Evolutionary conservation across 148 eudicot species (phyloP).

Genomic region (Heliosperma pusillum): DNA sequence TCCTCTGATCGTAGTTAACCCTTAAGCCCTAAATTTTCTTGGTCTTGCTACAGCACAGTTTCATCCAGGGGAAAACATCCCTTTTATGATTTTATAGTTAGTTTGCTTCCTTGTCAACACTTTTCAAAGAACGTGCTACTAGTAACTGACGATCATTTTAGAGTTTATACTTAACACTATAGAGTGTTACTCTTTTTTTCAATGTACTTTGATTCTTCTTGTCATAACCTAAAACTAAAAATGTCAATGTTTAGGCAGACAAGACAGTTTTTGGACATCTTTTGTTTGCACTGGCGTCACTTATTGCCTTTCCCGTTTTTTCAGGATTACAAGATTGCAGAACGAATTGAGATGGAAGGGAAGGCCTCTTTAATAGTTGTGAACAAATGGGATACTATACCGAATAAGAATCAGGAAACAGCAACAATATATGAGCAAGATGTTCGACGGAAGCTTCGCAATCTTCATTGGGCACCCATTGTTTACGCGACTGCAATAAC

Average conservation of each 20-base stretch:
- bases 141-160: not conserved
- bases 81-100: not conserved
- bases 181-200: no score
- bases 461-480: constrained; percentile 94
- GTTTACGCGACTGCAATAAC: constrained; percentile 92
- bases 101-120: no score
- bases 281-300: not conserved
- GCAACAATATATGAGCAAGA: constrained; percentile 76
- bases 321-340: constrained; percentile 94
- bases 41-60: not conserved
- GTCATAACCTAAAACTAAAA: not conserved
- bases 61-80: no score
- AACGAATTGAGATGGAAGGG: constrained; percentile 92
- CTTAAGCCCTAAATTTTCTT: not conserved
- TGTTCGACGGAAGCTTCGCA: constrained; percentile 79
- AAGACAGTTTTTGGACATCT: constrained; percentile 9
- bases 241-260: not conserved
- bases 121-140: no score
- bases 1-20: no score
- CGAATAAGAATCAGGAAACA: constrained; percentile 83
- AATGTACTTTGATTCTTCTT: not conserved
- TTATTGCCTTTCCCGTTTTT: constrained; percentile 2
- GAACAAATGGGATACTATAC: constrained; percentile 98
- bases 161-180: no score
- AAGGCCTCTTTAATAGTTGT: constrained; percentile 96